Evolutionary conservation across 176 grass and related monocot species (phyloP).

Genomic region (Cymbopogon citratus): DNA sequence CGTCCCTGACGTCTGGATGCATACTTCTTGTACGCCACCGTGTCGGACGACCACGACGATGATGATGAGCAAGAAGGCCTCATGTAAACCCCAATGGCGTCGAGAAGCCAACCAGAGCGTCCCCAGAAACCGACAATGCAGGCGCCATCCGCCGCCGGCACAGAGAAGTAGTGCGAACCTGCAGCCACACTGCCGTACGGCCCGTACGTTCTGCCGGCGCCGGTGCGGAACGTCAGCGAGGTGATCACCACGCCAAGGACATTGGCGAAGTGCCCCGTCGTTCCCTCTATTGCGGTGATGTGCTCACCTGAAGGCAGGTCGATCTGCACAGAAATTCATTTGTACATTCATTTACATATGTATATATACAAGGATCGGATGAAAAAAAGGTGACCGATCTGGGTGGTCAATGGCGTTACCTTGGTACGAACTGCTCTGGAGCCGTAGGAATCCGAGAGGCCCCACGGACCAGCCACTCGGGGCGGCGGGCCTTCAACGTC

Average conservation of each 20-base stretch:
- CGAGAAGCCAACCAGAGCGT: slow-evolving; percentile 26
- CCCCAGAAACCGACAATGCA: slow-evolving; percentile 32
- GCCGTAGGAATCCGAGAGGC: background rate
- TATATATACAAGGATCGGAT: background rate
- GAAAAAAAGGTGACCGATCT: too few species aligned
- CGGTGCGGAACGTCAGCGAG: slow-evolving; percentile 25
- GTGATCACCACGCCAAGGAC: background rate
- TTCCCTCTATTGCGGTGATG: background rate
- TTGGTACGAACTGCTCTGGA: background rate
- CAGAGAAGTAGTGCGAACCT: background rate
- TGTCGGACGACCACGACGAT: background rate
- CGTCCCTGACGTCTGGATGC: background rate
- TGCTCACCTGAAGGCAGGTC: background rate
- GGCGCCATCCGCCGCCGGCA: background rate
- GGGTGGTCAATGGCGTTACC: background rate
- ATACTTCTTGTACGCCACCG: background rate
- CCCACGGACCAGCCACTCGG: background rate
- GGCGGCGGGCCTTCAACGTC: too few species aligned
- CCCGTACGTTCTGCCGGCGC: background rate
- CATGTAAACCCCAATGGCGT: slow-evolving; percentile 1
- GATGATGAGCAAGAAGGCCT: background rate
- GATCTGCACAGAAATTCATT: background rate
- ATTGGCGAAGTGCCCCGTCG: background rate
- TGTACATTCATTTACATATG: too few species aligned
- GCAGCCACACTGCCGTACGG: background rate